Evolutionary conservation across 2,329 filamentous ascomycete genomes (phyloP).

Genomic region (Diaporthe helianthi): DNA sequence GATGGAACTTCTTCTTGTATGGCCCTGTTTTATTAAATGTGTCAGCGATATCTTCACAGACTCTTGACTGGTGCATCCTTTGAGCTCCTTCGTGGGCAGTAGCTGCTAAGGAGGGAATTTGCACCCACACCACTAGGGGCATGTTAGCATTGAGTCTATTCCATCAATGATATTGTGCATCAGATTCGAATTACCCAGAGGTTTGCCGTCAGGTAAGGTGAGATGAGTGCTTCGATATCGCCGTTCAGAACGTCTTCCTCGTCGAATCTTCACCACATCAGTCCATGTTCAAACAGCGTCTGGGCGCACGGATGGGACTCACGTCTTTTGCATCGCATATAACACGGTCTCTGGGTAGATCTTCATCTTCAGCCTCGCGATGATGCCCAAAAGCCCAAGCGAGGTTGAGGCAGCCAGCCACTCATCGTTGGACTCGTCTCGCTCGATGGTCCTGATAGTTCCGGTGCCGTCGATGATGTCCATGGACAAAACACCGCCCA

Average conservation of each 20-base stretch:
- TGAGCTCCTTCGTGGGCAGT: too few relatives aligned
- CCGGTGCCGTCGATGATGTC: conserved; percentile 58
- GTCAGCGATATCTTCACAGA: conserved; percentile 27
- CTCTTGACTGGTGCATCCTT: background rate
- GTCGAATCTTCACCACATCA: conserved; percentile 44
- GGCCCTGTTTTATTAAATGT: conserved; percentile 47
- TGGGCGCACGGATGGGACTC: conserved; percentile 37
- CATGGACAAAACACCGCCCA: conserved; percentile 54
- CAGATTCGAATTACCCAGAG: conserved; percentile 49
- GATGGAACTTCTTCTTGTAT: conserved; percentile 57
- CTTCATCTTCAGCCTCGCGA: conserved; percentile 55
- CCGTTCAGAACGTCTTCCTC: conserved; percentile 57
- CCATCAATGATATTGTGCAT: too few relatives aligned
- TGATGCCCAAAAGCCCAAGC: conserved; percentile 55
- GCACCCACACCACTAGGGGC: background rate
- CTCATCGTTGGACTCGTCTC: conserved; percentile 52
- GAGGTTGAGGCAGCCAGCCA: conserved; percentile 61
- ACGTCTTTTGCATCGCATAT: conserved; percentile 57
- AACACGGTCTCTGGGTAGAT: conserved; percentile 60
- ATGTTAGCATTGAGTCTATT: background rate
- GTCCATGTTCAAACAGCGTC: conserved; percentile 1
- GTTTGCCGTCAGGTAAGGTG: conserved; percentile 59
- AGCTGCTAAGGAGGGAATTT: background rate
- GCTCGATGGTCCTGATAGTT: conserved; percentile 49
- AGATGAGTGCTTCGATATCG: conserved; percentile 57